Evolutionary conservation across 306 rosid species (phyloP).

Genomic region (Castanea crenata): DNA sequence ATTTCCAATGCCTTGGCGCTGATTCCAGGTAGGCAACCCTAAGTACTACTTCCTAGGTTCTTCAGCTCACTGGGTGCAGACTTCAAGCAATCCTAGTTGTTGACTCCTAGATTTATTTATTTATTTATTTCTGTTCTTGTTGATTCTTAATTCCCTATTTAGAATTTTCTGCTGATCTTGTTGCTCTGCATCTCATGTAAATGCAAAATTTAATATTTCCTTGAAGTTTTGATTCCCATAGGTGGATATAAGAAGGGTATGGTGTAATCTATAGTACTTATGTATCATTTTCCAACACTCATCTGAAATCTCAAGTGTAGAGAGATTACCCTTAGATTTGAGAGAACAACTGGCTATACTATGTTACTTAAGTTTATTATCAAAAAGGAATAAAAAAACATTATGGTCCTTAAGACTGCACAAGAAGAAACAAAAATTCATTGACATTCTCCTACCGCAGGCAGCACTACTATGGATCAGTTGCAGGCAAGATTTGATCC

Average conservation of each 20-base stretch:
- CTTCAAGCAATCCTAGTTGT: no score
- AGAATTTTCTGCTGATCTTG: no score
- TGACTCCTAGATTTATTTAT: no score
- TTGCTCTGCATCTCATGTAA: not conserved
- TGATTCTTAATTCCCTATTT: no score
- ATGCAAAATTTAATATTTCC: not conserved
- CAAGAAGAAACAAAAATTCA: slow-evolving; percentile 30
- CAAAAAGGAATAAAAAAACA: no score
- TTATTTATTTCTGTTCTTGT: no score
- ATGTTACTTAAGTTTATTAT: not conserved
- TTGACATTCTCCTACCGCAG: slow-evolving; percentile 50
- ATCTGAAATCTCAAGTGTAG: not conserved
- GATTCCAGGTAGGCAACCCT: no score
- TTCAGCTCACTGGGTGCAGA: no score
- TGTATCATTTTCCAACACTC: not conserved
- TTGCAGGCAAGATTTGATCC: slow-evolving; percentile 63
- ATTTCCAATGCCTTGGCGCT: no score
- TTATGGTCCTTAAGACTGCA: slow-evolving; percentile 11
- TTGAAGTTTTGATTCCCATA: not conserved
- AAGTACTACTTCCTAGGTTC: no score
- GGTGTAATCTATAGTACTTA: not conserved
- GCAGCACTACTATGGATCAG: slow-evolving; percentile 56
- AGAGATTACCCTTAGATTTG: not conserved
- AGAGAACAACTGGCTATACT: not conserved
- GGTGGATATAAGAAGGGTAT: not conserved